Evolutionary conservation across 2,329 filamentous ascomycete genomes (phyloP).

Genomic region (Monilinia vaccinii-corymbosi): DNA sequence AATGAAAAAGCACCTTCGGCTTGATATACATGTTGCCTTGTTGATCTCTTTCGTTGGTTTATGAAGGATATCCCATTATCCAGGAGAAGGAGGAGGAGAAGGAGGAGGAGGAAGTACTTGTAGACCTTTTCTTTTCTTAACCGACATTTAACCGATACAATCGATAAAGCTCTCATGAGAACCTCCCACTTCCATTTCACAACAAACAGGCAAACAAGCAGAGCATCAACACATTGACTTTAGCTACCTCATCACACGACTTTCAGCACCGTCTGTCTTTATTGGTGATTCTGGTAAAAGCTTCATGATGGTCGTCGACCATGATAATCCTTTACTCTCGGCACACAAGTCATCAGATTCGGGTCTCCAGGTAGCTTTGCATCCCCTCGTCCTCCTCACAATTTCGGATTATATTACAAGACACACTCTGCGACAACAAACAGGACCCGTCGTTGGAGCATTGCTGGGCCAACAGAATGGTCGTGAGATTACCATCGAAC

Average conservation of each 20-base stretch:
- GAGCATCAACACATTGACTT: neutral
- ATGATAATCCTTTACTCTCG: constrained; percentile 51
- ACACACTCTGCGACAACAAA: constrained; percentile 68
- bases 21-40: neutral
- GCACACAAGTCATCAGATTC: constrained; percentile 53
- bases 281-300: neutral
- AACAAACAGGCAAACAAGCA: neutral
- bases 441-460: constrained; percentile 72
- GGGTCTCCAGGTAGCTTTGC: constrained; percentile 71
- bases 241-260: neutral
- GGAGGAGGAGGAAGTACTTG: no score
- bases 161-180: neutral
- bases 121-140: neutral
- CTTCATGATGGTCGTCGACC: constrained; percentile 39
- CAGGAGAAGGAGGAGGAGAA: neutral
- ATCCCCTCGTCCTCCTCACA: constrained; percentile 89
- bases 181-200: neutral
- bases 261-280: neutral
- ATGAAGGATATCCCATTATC: neutral
- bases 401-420: constrained; percentile 96
- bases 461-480: constrained; percentile 90
- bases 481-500: constrained; percentile 81
- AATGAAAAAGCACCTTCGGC: neutral
- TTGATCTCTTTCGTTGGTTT: neutral
- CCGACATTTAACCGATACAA: neutral